These are phyloP conservation scores for Apostasia ramifera DNA, from an alignment of 106 monocot genomes.

Conservation along the genomic window DNA sequence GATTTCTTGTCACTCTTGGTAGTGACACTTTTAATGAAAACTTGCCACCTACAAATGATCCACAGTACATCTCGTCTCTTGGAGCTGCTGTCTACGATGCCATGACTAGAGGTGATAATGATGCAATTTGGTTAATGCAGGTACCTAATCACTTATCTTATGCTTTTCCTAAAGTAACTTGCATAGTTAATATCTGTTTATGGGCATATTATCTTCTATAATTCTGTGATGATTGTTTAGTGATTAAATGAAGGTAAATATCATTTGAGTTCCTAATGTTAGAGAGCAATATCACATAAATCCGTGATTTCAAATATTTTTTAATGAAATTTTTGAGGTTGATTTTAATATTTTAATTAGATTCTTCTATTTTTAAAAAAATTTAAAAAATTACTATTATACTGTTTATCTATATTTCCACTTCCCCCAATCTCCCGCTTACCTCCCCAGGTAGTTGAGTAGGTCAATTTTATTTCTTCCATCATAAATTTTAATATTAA, in stretches of 20 bases:
- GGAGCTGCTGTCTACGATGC: constrained; percentile 87
- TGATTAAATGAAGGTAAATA: neutral
- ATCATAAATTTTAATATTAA: too few species aligned
- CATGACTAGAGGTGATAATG: constrained; percentile 67
- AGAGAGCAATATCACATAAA: too few species aligned
- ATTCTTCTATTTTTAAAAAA: too few species aligned
- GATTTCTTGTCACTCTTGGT: neutral
- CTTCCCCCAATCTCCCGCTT: too few species aligned
- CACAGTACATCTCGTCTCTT: constrained; percentile 79
- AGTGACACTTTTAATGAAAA: constrained; percentile 99
- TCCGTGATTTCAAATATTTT: too few species aligned
- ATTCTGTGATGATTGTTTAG: neutral
- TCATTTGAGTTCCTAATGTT: neutral
- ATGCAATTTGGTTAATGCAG: constrained; percentile 99
- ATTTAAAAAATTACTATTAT: too few species aligned
- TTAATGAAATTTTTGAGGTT: too few species aligned
- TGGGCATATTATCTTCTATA: neutral
- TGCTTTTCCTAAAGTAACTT: neutral
- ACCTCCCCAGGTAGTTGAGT: too few species aligned
- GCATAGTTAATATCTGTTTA: neutral
- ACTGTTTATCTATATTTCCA: too few species aligned
- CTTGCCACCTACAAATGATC: constrained; percentile 82
- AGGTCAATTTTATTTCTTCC: too few species aligned
- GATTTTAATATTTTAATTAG: too few species aligned
- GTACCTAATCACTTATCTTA: constrained; percentile 18